These are phyloP conservation scores for Auriscalpium orientale DNA, from an alignment of 768 basidiomycete species.

Conservation along the genomic window DNA sequence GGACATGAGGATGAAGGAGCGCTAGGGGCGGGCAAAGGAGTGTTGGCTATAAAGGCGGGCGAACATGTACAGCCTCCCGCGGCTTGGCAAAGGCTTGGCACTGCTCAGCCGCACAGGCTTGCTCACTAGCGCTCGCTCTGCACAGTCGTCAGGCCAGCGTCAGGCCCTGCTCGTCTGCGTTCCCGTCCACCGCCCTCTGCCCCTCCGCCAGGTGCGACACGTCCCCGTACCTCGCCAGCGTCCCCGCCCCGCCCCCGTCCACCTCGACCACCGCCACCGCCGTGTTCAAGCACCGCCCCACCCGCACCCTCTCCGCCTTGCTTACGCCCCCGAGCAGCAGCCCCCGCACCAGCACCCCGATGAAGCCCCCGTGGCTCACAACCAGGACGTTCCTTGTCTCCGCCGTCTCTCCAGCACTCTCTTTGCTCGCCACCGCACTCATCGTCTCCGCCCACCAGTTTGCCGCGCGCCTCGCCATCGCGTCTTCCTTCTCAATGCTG, in stretches of 20 bases:
- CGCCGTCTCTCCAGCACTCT: slow-evolving; percentile 13
- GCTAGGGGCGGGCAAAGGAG: neutral
- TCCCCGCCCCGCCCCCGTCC: slow-evolving; percentile 27
- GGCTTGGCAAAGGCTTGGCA: neutral
- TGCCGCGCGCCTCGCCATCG: slow-evolving; percentile 33
- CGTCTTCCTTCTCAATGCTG: slow-evolving; percentile 13
- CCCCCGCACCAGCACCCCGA: slow-evolving; percentile 41
- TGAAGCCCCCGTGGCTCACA: slow-evolving; percentile 62
- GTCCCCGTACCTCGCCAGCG: slow-evolving; percentile 47
- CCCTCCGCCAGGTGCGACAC: slow-evolving; percentile 39
- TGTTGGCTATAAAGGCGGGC: neutral
- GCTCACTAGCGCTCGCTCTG: too few species aligned
- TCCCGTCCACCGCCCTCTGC: slow-evolving; percentile 31
- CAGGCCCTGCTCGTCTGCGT: slow-evolving; percentile 39
- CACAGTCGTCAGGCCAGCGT: too few species aligned
- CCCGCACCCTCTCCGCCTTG: slow-evolving; percentile 25
- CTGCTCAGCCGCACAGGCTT: too few species aligned
- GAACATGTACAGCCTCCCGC: neutral
- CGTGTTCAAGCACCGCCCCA: slow-evolving; percentile 40
- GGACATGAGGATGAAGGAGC: slow-evolving; percentile 4
- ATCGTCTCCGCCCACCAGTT: slow-evolving; percentile 57
- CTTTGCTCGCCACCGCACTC: slow-evolving; percentile 16
- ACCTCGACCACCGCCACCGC: slow-evolving; percentile 57
- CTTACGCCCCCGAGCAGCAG: slow-evolving; percentile 36
- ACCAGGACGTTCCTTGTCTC: slow-evolving; percentile 34